These are phyloP conservation scores for Ganoderma sp. DNA, from an alignment of 1,284 basidiomycete genomes.

Conservation along the genomic window DNA sequence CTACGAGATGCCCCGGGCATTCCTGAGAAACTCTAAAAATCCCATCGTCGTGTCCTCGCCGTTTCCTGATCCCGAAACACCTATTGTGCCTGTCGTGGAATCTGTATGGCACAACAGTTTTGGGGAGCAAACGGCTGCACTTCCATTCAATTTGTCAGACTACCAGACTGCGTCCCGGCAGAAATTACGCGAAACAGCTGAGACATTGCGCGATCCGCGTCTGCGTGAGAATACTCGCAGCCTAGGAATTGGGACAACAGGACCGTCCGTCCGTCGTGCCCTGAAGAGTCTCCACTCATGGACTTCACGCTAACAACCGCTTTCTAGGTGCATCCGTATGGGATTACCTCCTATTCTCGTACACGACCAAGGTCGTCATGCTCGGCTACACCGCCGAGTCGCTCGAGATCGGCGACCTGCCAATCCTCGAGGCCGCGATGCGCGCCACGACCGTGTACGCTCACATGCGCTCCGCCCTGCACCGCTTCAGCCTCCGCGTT, in stretches of 20 bases:
- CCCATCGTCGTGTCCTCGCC: no score
- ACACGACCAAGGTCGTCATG: constrained; percentile 84
- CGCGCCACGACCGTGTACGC: constrained; percentile 59
- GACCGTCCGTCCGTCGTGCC: not conserved
- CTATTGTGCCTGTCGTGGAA: no score
- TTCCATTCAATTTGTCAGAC: no score
- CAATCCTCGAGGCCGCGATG: constrained; percentile 75
- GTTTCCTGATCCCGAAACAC: no score
- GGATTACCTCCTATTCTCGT: constrained; percentile 75
- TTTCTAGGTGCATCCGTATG: constrained; percentile 49
- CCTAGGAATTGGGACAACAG: no score
- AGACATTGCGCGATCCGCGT: not conserved
- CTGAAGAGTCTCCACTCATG: not conserved
- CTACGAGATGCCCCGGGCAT: no score
- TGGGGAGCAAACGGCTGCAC: no score
- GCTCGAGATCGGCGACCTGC: constrained; percentile 85
- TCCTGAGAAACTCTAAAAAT: no score
- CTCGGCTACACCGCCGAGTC: constrained; percentile 75
- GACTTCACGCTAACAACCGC: not conserved
- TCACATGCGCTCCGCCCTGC: constrained; percentile 47
- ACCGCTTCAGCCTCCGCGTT: constrained; percentile 49
- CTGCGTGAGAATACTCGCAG: not conserved
- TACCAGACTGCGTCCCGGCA: no score
- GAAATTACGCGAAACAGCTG: no score
- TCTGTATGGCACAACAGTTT: no score